Percentiles rank a stretch among this genome's conserved stretches.
phyloP scores from a whole-genome alignment of 805 yeast species.

The Lipomyces mesembrius region DNA sequence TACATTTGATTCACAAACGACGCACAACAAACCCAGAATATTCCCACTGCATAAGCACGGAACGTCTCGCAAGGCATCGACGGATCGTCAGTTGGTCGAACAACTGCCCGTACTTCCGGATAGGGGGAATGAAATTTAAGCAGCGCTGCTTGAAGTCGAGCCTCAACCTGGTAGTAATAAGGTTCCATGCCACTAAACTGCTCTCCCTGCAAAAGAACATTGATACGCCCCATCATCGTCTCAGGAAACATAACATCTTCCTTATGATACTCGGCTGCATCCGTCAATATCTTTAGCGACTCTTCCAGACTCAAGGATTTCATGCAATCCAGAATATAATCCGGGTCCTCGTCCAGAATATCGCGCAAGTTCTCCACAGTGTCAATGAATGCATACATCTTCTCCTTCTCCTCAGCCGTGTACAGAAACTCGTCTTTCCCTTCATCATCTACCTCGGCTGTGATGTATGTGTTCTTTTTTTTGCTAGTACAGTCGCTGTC shows the following conservation, averaged over 20 bases:
- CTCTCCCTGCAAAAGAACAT: constrained; percentile 25
- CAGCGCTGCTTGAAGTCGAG: constrained; percentile 43
- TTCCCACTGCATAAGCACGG: constrained; percentile 57
- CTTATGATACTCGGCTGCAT: constrained; percentile 48
- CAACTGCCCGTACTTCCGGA: constrained; percentile 68
- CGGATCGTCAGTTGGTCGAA: constrained; percentile 52
- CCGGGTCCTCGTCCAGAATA: constrained; percentile 45
- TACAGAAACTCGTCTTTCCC: neutral
- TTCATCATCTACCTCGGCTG: neutral
- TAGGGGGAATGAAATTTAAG: constrained; percentile 57
- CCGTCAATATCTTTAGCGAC: constrained; percentile 47
- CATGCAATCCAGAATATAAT: constrained; percentile 36
- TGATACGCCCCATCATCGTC: constrained; percentile 46
- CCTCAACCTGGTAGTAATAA: constrained; percentile 38
- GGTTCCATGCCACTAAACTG: neutral
- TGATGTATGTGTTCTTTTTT: neutral
- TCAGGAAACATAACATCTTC: constrained; percentile 54
- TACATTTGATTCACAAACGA: constrained; percentile 61
- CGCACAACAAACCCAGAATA: constrained; percentile 59
- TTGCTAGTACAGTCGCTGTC: neutral
- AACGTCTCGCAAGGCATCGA: constrained; percentile 54
- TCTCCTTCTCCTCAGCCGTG: constrained; percentile 1
- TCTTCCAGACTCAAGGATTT: constrained; percentile 44
- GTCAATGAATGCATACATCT: neutral
- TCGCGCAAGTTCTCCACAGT: neutral